These are phyloP conservation scores for Neofusicoccum ribis DNA, from an alignment of 2,329 filamentous ascomycete genomes.

Conservation along the genomic window DNA sequence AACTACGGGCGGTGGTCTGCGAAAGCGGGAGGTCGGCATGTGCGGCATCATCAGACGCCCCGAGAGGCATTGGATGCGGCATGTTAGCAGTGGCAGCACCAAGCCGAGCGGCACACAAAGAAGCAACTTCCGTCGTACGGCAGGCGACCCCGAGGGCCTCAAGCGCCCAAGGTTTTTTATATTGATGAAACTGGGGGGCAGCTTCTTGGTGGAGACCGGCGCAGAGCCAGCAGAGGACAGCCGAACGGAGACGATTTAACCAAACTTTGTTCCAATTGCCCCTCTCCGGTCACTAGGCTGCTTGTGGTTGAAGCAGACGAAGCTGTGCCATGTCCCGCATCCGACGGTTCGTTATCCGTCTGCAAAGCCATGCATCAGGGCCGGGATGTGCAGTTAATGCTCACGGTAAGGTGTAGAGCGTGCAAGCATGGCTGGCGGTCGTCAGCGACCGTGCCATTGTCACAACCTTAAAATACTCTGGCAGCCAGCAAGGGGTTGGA, in stretches of 20 bases:
- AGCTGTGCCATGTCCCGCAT: background rate
- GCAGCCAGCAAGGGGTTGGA: background rate
- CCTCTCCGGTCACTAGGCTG: background rate
- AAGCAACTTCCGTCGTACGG: background rate
- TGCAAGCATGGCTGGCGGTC: background rate
- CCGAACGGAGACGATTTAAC: background rate
- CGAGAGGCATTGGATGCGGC: background rate
- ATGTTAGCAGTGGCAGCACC: background rate
- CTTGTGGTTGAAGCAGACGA: background rate
- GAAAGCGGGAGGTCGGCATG: background rate
- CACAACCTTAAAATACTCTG: background rate
- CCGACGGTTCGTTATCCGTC: background rate
- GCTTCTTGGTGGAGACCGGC: background rate
- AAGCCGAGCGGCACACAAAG: background rate
- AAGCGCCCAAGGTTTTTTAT: background rate
- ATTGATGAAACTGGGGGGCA: background rate
- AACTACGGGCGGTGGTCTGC: background rate
- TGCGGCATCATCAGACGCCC: background rate
- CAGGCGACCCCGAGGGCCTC: background rate
- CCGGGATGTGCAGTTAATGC: background rate
- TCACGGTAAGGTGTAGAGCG: background rate
- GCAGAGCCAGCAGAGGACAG: background rate
- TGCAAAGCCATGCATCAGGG: background rate
- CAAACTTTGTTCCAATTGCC: background rate
- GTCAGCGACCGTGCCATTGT: background rate